Evolutionary conservation across 164 flowering plant genomes (phyloP), one percentile per base, ranked within the genome.

Genomic region (Magnolia sinica): DNA sequence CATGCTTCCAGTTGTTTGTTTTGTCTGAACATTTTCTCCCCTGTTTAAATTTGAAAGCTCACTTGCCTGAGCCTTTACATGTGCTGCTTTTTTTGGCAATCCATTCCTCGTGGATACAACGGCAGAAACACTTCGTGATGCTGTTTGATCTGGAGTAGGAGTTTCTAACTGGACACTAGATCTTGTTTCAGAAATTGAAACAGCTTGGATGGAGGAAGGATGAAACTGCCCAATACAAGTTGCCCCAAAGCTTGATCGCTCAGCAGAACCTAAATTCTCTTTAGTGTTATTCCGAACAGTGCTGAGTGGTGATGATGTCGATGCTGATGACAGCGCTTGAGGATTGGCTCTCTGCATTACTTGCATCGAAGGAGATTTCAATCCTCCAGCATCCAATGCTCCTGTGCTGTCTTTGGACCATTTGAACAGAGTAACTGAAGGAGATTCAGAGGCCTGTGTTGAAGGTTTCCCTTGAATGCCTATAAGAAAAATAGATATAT

Each of bases 351-450:
- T 70, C 3, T 59, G 80, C 10, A 59, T 58, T 9, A 50, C 71
- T 75, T 77, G 86, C 76, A 69, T 61, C 50, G 23, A 16, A 65
- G 85, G 78, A 76, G 86, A 81, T 74, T 50, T 81, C 22, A 49
- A 22, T 20, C 74, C 82, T 2, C 74, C 64, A 75, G 79, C 45
- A 45, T 84, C 82, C 7, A 76, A 73, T 61, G 82, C 67, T 69
- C 70, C 83, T 23, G 79, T 63, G 70, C 49, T 51, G 24, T 83
- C 83, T 73, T 77, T 77, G 55, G 79, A 80, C 85, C 83, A 80
- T 70, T 79, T 81, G 80, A 84, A 85, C 20, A 77, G 78, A 63
- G 81, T 79, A 74, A 73, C 73, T 79, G 84, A 74, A 64, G 78
- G 74, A 49, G 71, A 75, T 78, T 74, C 78, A 63, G 85, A 75